A percentile compares a stretch with the other conserved stretches of the same genome.
Evolutionary conservation across 176 grass and related monocot species (phyloP).

Genomic region (Melocanna baccifera): DNA sequence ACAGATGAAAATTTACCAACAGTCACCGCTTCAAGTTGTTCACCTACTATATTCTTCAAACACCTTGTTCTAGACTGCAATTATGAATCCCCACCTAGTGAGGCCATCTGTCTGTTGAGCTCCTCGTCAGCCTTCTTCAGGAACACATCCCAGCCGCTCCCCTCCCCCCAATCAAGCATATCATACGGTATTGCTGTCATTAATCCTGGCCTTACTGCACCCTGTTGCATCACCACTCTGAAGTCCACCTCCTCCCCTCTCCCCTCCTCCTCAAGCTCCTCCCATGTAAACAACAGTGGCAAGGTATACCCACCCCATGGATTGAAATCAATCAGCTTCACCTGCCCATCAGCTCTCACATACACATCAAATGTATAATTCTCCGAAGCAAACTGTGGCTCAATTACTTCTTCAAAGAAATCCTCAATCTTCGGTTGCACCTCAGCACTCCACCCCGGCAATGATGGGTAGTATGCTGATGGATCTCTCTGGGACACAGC

Average conservation of each 20-base stretch:
- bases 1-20: conserved; percentile 11
- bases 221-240: conserved; percentile 66
- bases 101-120: conserved; percentile 50
- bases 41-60: conserved; percentile 17
- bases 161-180: conserved; percentile 83
- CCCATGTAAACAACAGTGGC: conserved; percentile 72
- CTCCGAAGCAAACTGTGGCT: conserved; percentile 48
- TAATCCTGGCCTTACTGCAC: conserved; percentile 77
- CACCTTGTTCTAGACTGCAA: background rate
- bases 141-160: conserved; percentile 92
- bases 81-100: conserved; percentile 5
- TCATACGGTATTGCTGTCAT: conserved; percentile 90
- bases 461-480: conserved; percentile 76
- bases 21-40: background rate
- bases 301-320: conserved; percentile 80
- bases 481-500: conserved; percentile 75
- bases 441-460: conserved; percentile 49
- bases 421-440: conserved; percentile 34
- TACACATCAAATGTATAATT: conserved; percentile 84
- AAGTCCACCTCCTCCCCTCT: conserved; percentile 42
- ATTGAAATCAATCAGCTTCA: conserved; percentile 89
- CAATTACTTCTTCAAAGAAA: conserved; percentile 59
- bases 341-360: conserved; percentile 36
- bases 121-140: conserved; percentile 81
- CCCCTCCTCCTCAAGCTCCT: conserved; percentile 53